phyloP scores from a whole-genome alignment of 257 asterid genomes.

The Capsicum rhomboideum region DNA sequence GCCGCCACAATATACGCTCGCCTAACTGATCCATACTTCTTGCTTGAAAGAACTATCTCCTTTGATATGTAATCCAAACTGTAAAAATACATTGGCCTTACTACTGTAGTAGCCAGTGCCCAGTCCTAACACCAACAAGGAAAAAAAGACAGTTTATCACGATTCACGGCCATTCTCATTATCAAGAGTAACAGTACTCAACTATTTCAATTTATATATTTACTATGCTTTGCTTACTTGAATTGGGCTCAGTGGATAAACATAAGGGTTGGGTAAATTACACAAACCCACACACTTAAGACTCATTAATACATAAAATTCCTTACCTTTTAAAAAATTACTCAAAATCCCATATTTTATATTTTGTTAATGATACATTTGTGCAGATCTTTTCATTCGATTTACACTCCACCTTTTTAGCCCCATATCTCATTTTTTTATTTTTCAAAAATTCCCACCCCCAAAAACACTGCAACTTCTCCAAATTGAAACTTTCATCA shows the following conservation, averaged over 20 bases:
- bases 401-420: too few relatives aligned
- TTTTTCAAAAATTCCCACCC: too few relatives aligned
- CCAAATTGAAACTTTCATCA: too few relatives aligned
- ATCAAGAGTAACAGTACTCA: background rate
- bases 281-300: too few relatives aligned
- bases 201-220: background rate
- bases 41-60: slow-evolving; percentile 3
- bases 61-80: background rate
- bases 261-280: too few relatives aligned
- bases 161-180: background rate
- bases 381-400: too few relatives aligned
- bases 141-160: background rate
- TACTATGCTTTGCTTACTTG: slow-evolving; percentile 12
- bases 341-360: too few relatives aligned
- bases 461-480: too few relatives aligned
- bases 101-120: slow-evolving; percentile 18
- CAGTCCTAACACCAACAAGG: slow-evolving; percentile 14
- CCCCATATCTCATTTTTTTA: too few relatives aligned
- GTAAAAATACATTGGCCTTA: slow-evolving; percentile 8
- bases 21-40: slow-evolving; percentile 18
- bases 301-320: too few relatives aligned
- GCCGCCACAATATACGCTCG: slow-evolving; percentile 16
- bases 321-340: too few relatives aligned
- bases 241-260: slow-evolving; percentile 18
- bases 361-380: too few relatives aligned